Evolutionary conservation across 2,329 filamentous ascomycete genomes (phyloP), one percentile per base, ranked within the genome.

Genomic region (Penicillium digitatum): DNA sequence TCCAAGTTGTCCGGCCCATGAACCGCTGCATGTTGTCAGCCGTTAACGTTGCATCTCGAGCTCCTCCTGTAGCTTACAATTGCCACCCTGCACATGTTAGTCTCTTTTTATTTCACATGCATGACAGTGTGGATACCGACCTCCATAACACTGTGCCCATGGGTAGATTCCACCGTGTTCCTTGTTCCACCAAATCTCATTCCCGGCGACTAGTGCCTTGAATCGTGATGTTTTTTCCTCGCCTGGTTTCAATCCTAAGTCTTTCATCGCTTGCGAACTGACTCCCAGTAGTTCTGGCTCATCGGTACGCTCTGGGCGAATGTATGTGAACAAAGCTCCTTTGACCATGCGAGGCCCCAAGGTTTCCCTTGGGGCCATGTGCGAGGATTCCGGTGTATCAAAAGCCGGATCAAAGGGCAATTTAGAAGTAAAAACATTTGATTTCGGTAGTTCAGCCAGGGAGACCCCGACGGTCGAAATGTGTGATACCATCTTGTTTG

Each of bases 131-230:
- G 81, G 67, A 82, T 85, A 64, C 67, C 61, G 62, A 54, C 93
- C 93, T 54, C 94, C 94, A 72, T 99, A 99, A 76, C 94, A 97
- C 75, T 99, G 94, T 31, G 94, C 92, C 94, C 94, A 99, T 0
- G 94, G 93, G 71, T 99, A 99, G 40, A 94, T 85, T n/a, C 88
- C 87, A 20, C 88, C 87, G 55, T 84, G 77, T 24, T 85, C 81
- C 55, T 87, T 82, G 60, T 90, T 82, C 47, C 91, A 93, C 53
- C 88, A 83, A 14, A 96, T 81, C 67, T 85, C 86, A 70, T 94
- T 95, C 3, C 94, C 94, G 0, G 89, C 85, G 7, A 95, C 88
- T 0, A 90, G 80, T 56, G 88, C 80, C 58, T 83, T 82, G 71
- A 97, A 96, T 11, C 89, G 86, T 0, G 88, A 81, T 0, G 83